phyloP scores from a whole-genome alignment of 352 stramenopile genomes.

The Phytophthora citricola region DNA sequence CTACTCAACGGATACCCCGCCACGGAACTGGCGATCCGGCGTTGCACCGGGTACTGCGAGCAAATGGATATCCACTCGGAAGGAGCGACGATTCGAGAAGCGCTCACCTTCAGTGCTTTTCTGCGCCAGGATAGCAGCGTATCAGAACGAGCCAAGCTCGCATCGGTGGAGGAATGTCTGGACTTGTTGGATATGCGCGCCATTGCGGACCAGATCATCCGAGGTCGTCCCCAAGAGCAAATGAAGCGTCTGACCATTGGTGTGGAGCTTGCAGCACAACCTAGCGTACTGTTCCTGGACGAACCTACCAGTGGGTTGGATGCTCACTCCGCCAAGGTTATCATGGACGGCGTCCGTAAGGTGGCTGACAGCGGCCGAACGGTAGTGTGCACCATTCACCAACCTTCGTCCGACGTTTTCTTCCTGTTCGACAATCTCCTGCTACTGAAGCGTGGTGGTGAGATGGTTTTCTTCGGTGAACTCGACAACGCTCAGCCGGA shows the following conservation, averaged over 20 bases:
- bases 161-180: slow-evolving; percentile 42
- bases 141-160: slow-evolving; percentile 29
- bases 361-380: slow-evolving; percentile 67
- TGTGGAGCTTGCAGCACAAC: slow-evolving; percentile 90
- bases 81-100: slow-evolving; percentile 80
- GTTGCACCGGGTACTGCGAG: slow-evolving; percentile 41
- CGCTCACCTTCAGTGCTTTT: slow-evolving; percentile 87
- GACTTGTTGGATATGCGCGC: slow-evolving; percentile 39
- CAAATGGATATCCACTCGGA: slow-evolving; percentile 32
- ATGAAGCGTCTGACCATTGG: slow-evolving; percentile 83
- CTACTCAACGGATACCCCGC: slow-evolving; percentile 45
- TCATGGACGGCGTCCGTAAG: slow-evolving; percentile 87
- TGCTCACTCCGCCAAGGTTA: slow-evolving; percentile 76
- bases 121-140: slow-evolving; percentile 58
- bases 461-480: slow-evolving; percentile 66
- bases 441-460: slow-evolving; percentile 69
- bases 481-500: slow-evolving; percentile 13
- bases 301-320: slow-evolving; percentile 90
- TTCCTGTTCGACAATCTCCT: slow-evolving; percentile 80
- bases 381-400: slow-evolving; percentile 69
- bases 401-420: slow-evolving; percentile 38
- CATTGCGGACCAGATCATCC: slow-evolving; percentile 49
- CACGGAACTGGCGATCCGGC: slow-evolving; percentile 35
- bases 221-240: slow-evolving; percentile 48
- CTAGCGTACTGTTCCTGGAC: slow-evolving; percentile 87